These are phyloP conservation scores for Ceriops zippeliana DNA, from an alignment of 345 rosid species.

Conservation along the genomic window DNA sequence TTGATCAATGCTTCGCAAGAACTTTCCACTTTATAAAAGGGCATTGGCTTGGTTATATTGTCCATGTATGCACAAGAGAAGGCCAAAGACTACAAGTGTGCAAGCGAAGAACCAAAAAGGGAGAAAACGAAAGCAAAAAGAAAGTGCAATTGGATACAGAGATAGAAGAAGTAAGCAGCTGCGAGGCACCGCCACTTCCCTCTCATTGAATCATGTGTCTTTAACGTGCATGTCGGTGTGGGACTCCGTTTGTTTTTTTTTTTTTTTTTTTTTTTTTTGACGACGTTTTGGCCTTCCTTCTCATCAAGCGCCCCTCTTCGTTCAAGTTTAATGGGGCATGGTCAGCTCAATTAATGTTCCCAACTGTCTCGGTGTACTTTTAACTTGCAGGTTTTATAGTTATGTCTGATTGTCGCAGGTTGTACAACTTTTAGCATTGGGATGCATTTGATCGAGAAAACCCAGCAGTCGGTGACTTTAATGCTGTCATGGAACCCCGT, in stretches of 20 bases:
- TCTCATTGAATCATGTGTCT: conserved; percentile 29
- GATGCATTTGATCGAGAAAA: conserved; percentile 53
- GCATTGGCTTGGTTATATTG: too few species aligned
- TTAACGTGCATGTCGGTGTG: conserved; percentile 47
- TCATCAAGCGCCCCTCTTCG: conserved; percentile 59
- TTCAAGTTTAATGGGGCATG: conserved; percentile 61
- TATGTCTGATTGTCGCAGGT: conserved; percentile 23
- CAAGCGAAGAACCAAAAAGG: too few species aligned
- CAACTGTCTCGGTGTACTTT: background rate
- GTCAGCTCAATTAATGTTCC: conserved; percentile 8
- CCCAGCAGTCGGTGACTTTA: conserved; percentile 40
- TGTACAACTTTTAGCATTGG: conserved; percentile 55
- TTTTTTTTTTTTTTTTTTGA: conserved; percentile 16
- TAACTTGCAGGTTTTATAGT: too few species aligned
- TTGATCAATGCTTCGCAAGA: too few species aligned
- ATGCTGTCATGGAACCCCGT: conserved; percentile 29
- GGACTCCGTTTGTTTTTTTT: conserved; percentile 33
- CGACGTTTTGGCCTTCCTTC: conserved; percentile 46
- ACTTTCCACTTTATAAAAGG: too few species aligned
- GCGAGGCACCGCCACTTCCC: too few species aligned
- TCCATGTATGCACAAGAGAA: too few species aligned
- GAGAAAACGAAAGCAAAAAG: too few species aligned
- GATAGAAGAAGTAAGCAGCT: too few species aligned
- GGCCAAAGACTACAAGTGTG: too few species aligned
- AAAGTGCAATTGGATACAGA: too few species aligned